Base-by-base conservation (phyloP, 2,329 filamentous ascomycete genomes). In the Exophiala sp. region DNA sequence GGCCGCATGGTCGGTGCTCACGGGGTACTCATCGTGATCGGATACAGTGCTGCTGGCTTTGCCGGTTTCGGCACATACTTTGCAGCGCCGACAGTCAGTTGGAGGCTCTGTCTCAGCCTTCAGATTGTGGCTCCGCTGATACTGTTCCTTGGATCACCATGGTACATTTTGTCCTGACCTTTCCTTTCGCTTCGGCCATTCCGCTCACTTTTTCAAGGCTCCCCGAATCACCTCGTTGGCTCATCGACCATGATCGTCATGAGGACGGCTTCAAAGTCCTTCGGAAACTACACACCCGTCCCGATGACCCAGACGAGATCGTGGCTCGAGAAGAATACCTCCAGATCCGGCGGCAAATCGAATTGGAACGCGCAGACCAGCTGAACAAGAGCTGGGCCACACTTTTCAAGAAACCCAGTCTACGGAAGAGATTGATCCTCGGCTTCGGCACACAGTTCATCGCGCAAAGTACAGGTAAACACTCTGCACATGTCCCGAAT, bases 291-390 rank as follows among this genome's bases (percentile, higher is more conserved):
- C 75, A 80, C 59, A 67, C 67, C 18, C 70, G 68, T 5, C 65
- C 68, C 4, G 65, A 67, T 34, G 70, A 72, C 42, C 68, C 68
- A 6, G 61, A 76, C 21, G 66, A 74, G 4, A 56, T 63, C 12
- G 58, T 65, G 4, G 71, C 71, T 29, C 60, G 67, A 10, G 67
- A 70, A 21, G 70, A 71, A 45, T 77, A 78, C 60, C 69, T 69
- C 57, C 68, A 72, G 45, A 76, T 76, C 63, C 66, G 69, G 55
- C 69, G 71, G 46, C 73, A 78, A 56, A 66, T 70, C 34, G 71
- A 74, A 41, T 62, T 75, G 5, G 69, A 75, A 50, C 61, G 62
- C 9, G 60, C 65, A 11, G 32, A 68, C 69, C 45, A 53, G 42
- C 20, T 65, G 68, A 14, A 62, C 62, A 48, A 41, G 46, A 40